These are phyloP conservation scores for Clitopilus hobsonii DNA, from an alignment of 768 basidiomycete genomes.

Conservation along the genomic window DNA sequence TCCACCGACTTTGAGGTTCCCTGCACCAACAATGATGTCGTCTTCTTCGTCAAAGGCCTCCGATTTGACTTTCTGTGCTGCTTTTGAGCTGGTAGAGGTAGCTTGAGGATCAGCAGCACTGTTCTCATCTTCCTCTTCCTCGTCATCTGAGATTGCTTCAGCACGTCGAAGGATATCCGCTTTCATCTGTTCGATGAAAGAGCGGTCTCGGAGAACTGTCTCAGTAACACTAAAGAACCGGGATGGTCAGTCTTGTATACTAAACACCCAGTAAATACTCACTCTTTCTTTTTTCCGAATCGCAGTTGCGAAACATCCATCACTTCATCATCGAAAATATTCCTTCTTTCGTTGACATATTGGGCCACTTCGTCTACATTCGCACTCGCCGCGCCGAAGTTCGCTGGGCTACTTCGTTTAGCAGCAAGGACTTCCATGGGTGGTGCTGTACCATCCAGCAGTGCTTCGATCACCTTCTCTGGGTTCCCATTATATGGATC, in stretches of 20 bases:
- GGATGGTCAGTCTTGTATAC: neutral
- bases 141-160: conserved; percentile 58
- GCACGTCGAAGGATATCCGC: conserved; percentile 75
- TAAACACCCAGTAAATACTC: conserved; percentile 11
- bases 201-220: conserved; percentile 48
- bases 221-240: conserved; percentile 21
- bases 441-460: conserved; percentile 74
- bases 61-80: conserved; percentile 20
- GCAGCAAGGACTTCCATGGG: conserved; percentile 19
- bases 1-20: conserved; percentile 39
- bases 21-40: conserved; percentile 42
- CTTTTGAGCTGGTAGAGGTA: conserved; percentile 10
- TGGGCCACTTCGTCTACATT: conserved; percentile 7
- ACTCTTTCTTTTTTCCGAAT: conserved; percentile 63
- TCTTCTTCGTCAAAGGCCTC: conserved; percentile 42
- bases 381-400: neutral
- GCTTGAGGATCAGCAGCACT: conserved; percentile 6
- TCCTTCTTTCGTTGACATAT: conserved; percentile 46
- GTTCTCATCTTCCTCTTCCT: conserved; percentile 53
- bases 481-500: conserved; percentile 47
- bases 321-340: conserved; percentile 70
- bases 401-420: neutral
- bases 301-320: conserved; percentile 60
- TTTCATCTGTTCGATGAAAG: conserved; percentile 72
- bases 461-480: conserved; percentile 61